phyloP scores from a whole-genome alignment of 352 stramenopile species.

The Phytophthora pluvialis region DNA sequence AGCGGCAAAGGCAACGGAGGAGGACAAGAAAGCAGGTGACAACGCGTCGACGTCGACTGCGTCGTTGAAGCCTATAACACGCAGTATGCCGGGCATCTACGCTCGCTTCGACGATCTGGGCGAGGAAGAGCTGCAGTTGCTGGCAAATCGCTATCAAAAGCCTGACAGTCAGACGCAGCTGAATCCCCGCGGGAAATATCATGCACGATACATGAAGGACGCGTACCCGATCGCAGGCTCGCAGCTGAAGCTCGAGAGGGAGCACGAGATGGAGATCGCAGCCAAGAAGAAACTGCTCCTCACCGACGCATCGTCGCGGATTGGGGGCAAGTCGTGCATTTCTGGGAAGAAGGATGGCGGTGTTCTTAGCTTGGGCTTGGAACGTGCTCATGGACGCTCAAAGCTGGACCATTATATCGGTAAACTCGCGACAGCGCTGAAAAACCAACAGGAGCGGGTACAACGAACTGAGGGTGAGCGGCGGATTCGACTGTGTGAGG shows the following conservation, averaged over 20 bases:
- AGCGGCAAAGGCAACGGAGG: constrained; percentile 6
- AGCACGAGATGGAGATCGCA: constrained; percentile 57
- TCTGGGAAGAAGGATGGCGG: neutral
- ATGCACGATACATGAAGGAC: constrained; percentile 70
- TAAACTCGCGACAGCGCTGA: constrained; percentile 43
- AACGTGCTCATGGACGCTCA: constrained; percentile 19
- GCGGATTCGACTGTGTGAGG: constrained; percentile 39
- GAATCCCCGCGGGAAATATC: constrained; percentile 75
- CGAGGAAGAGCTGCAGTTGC: constrained; percentile 43
- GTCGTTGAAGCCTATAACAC: neutral
- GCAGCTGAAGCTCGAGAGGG: constrained; percentile 72
- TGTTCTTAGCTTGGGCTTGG: constrained; percentile 18
- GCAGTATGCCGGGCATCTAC: constrained; percentile 49
- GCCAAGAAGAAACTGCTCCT: constrained; percentile 80
- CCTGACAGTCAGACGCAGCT: constrained; percentile 30
- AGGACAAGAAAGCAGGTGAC: neutral
- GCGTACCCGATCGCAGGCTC: constrained; percentile 74
- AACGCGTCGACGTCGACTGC: neutral
- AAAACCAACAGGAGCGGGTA: constrained; percentile 40
- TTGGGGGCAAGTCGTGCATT: neutral
- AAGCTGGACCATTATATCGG: constrained; percentile 64
- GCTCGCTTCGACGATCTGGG: constrained; percentile 51
- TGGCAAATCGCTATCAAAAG: constrained; percentile 50
- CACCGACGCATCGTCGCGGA: constrained; percentile 22
- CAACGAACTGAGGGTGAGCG: constrained; percentile 34